Evolutionary conservation across 257 asterid species (phyloP), one percentile per base, ranked within the genome.

Genomic region (Cordia subcordata): DNA sequence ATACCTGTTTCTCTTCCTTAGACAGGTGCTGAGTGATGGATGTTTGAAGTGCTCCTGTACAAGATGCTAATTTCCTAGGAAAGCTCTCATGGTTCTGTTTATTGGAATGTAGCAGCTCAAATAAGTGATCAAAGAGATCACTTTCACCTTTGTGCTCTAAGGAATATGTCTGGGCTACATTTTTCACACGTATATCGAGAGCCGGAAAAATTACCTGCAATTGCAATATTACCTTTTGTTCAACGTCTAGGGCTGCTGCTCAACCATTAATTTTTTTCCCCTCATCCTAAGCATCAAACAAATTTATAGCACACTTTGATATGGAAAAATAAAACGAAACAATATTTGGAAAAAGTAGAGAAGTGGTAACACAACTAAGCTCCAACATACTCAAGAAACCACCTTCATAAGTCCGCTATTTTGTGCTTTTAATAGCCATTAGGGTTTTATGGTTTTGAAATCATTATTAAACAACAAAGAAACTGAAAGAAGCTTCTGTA

Each of bases 1-100:
- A 23, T 68, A 78, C 83, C 80, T 78, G 83, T 51, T 74, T 74
- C 64, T 78, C 83, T 67, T 78, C 83, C 69, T 78, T 78, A 49
- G 78, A 71, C 73, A 78, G 66, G 67, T 78, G 83, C 56, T 78
- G 83, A 68, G 67, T 60, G 49, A 78, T 49, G 46, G 80, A 78
- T 32, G 83, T 78, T 65, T 57, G 80, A 68, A 78, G 75, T 13
- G 83, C 83, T 49, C 80, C 77, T 4, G 80, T 67, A 63, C 80
- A 70, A 52, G 80, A 70, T 53, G 83, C 83, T 47, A 78, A 66
- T 67, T 78, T 71, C 46, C 77, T 68, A 1, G 80, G 72, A 55
- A 70, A 78, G 58, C 58, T 60, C 57, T 74, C 73, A 54, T 74
- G 40, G 17, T 57, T 57, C 45, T 56, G 70, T 21, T 65, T 45